Evolutionary conservation across 331 rosid species (phyloP), one percentile per base, ranked within the genome.

Genomic region (Malus hybrid): DNA sequence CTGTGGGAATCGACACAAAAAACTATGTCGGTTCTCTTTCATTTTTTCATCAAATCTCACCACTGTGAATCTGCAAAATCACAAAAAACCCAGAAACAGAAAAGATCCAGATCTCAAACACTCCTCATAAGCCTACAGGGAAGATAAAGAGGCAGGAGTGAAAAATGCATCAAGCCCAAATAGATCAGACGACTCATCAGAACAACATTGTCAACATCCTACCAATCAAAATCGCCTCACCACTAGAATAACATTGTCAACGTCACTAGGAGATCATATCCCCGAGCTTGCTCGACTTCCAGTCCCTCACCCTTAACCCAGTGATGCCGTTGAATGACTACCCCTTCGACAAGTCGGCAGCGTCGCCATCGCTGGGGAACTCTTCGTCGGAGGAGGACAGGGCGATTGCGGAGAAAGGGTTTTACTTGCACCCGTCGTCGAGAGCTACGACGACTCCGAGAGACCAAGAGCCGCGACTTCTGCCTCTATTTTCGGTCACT

Each of bases 341-440:
- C 63, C 89, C 88, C n/a, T 90, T 89, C 39, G 91, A 87, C 71
- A 90, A 90, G 71, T 85, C 91, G 7, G 42, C 79, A n/a, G 87
- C 98, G 34, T 90, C 98, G 29, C 95, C 97, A 55, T 92, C 92
- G 11, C 69, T 90, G 46, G 93, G 93, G 31, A 90, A 85, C 50
- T 93, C 98, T 0, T 86, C 90, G 1, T 86, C 90, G 16, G 97
- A 90, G 79, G 99, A 94, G 59, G 99, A 94, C 33, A 89, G 75
- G 20, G 99, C 97, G 20, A 94, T 94, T 16, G 99, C 99, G 16
- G 97, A 94, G 75, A 94, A 87, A 62, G 96, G 96, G 31, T 94
- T 87, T 82, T 94, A 80, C 78, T 81, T 94, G 72, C 97, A 91
- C 76, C 96, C 93, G 2, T 87, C 97, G 31, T 95, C 97, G 36